Evolutionary conservation across 2,329 filamentous ascomycete species (phyloP).

Genomic region (Coniochaeta prunicola): DNA sequence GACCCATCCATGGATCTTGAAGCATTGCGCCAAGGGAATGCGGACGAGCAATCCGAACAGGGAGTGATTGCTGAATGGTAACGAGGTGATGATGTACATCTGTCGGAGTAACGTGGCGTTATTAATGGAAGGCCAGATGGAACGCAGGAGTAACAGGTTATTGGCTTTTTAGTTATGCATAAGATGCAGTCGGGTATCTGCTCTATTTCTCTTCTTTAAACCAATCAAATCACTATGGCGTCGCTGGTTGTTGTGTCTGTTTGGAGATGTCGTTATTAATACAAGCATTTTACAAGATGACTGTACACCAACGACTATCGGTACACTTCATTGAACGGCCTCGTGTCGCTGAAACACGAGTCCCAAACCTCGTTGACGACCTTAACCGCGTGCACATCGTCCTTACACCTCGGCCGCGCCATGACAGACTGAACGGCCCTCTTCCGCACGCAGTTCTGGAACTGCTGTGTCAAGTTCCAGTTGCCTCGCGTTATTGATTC

Average conservation of each 20-base stretch:
- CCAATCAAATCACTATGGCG: neutral
- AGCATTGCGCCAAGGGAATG: conserved; percentile 74
- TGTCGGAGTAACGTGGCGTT: conserved; percentile 1
- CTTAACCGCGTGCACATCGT: conserved; percentile 77
- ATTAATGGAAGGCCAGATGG: neutral
- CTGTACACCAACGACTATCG: conserved; percentile 39
- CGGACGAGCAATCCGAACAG: conserved; percentile 40
- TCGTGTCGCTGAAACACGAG: conserved; percentile 87
- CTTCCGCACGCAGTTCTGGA: conserved; percentile 83
- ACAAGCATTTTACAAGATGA: conserved; percentile 1
- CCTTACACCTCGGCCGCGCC: conserved; percentile 71
- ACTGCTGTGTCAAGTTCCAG: conserved; percentile 83
- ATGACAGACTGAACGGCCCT: conserved; percentile 75
- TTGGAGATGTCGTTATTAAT: conserved; percentile 2
- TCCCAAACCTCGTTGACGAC: conserved; percentile 98
- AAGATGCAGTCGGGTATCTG: neutral
- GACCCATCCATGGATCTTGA: conserved; percentile 91
- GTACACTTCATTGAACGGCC: conserved; percentile 96
- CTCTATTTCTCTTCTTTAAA: neutral
- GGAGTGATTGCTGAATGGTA: neutral
- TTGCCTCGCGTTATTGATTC: conserved; percentile 82
- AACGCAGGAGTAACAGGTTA: neutral
- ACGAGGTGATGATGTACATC: neutral
- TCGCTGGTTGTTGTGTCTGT: neutral
- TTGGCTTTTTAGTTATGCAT: neutral